Evolutionary conservation across 352 stramenopile species (phyloP), one percentile per base, ranked within the genome.

Genomic region (Phytophthora tubulina): DNA sequence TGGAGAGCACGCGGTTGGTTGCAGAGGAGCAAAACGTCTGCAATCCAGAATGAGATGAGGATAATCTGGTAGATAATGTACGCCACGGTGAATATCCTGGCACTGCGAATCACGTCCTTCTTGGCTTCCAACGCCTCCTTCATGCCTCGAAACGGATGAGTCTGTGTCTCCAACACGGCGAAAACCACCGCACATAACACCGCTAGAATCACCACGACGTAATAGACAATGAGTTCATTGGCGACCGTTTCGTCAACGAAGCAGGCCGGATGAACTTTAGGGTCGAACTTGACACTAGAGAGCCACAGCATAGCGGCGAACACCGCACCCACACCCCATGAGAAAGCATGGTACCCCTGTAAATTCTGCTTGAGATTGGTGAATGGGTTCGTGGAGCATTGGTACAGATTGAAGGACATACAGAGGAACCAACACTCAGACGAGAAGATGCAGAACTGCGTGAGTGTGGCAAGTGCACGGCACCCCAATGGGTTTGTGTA

Each of bases 351-450:
- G 54, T 94, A 97, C 57, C 75, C 81, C 15, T 79, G 76, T 63
- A 91, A 72, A 64, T 91, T 96, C 21, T 82, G 72, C 65, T 85
- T 79, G 52, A 93, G 80, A 62, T 96, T 95, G 45, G 85, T 93
- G 73, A 97, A 97, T 45, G 91, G 91, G 66, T 96, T 97, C 14
- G 89, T 97, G 17, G 84, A 83, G 70, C 86, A 93, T 50, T 93
- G 83, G 66, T 95, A 94, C 41, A 97, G 60, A 48, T 96, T 92
- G 21, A 95, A 85, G 10, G 91, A 85, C 82, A 97, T 93, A 63
- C 80, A 87, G 46, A 97, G 78, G 66, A 97, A 96, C 86, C 89
- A 96, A 72, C 89, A 94, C 74, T 95, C 87, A 75, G 87, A 94
- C 59, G 86, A 82, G 65, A 93, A 92, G 54, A 73, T 83, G 55